These are phyloP conservation scores for Quercus variabilis DNA, from an alignment of 306 rosid species.

Conservation along the genomic window DNA sequence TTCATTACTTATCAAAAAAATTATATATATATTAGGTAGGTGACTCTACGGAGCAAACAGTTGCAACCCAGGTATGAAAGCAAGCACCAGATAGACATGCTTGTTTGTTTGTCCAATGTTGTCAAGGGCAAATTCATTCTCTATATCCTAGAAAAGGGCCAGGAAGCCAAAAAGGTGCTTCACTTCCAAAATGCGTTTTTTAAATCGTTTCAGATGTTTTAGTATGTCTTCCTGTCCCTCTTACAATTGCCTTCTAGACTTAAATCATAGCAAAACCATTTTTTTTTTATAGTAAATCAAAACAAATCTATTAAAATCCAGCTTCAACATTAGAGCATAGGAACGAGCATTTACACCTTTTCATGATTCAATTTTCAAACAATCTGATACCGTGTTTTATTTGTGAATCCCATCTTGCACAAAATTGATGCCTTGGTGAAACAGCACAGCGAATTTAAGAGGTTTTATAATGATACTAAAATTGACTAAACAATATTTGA, in stretches of 20 bases:
- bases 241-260: background rate
- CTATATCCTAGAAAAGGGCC: background rate
- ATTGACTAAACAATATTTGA: background rate
- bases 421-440: background rate
- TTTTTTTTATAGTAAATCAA: background rate
- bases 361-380: background rate
- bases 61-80: background rate
- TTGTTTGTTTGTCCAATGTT: background rate
- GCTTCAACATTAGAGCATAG: background rate
- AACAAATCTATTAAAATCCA: background rate
- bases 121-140: background rate
- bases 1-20: no score
- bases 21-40: background rate
- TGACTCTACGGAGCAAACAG: background rate
- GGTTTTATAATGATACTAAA: background rate
- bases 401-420: background rate
- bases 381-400: background rate
- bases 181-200: background rate
- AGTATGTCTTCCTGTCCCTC: background rate
- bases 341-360: background rate
- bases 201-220: background rate
- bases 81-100: background rate
- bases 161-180: background rate
- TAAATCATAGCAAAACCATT: background rate
- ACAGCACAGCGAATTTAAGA: background rate